Percentiles rank a stretch among this genome's conserved stretches.
Evolutionary conservation across 306 rosid species (phyloP).

Genomic region (Sicyos edulis): DNA sequence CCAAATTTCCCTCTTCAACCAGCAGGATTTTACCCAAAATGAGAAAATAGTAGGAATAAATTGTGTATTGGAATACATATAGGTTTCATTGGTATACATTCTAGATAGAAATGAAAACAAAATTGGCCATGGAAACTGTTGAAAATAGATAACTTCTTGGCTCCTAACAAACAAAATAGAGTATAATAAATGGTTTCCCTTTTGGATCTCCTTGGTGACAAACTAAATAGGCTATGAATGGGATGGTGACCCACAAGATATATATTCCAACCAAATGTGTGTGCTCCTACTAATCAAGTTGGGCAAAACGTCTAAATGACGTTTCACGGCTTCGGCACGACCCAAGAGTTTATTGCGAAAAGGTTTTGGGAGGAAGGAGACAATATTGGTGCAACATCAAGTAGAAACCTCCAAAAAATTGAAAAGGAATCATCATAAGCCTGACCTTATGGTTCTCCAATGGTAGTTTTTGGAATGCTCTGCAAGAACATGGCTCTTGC

Average conservation of each 20-base stretch:
- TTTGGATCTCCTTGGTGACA: not conserved
- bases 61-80: not conserved
- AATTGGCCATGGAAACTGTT: not conserved
- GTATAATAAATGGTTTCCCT: not conserved
- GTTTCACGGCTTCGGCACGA: not conserved
- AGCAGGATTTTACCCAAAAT: not conserved
- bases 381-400: not conserved
- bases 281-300: not conserved
- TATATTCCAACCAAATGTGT: slow-evolving; percentile 8
- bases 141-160: not conserved
- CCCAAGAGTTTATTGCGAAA: slow-evolving; percentile 1
- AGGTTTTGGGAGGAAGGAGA: not conserved
- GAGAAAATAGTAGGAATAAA: not conserved
- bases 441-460: slow-evolving; percentile 20
- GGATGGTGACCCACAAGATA: slow-evolving; percentile 5
- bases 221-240: slow-evolving; percentile 12
- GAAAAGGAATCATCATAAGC: not conserved
- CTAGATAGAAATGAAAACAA: slow-evolving; percentile 1
- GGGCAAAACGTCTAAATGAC: not conserved
- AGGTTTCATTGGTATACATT: slow-evolving; percentile 10
- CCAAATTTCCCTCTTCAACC: no score
- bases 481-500: slow-evolving; percentile 66
- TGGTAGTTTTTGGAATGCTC: slow-evolving; percentile 49
- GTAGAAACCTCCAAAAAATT: not conserved
- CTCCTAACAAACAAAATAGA: slow-evolving; percentile 13